Base-by-base conservation (phyloP, 495 filamentous ascomycete genomes). In the Tuber umbilicatum region DNA sequence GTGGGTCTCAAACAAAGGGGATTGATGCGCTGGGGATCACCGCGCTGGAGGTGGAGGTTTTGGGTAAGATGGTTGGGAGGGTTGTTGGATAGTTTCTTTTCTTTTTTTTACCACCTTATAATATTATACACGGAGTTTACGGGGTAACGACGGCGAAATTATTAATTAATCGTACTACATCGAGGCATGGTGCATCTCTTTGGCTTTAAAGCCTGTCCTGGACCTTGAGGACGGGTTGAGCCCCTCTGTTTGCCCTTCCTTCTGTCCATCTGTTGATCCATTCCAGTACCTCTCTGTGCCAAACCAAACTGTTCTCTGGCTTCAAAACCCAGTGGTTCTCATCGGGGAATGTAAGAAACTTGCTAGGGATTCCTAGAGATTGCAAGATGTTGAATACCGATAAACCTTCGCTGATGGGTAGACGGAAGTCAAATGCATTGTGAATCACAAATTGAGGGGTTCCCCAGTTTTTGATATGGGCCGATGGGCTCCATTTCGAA, bases 321-420 rank as follows among this genome's bases (percentile, higher is more conserved):
- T 97, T 94, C 67, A 97, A 80, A 35, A 98, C 94, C 92, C 92
- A 98, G 74, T 90, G 89, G 74, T 89, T 89, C 82, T 90, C 89
- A 82, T 97, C 93, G 0, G 93, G 93, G 82, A 97, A 98, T 7
- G 89, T 92, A 77, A 98, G 82, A 81, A 93, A 86, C 81, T 86
- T 87, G 81, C 91, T 94, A 37, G 90, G 89, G 1, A 93, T 85
- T 21, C 88, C 89, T 74, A 87, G 86, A 9, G 86, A 88, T 85
- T 98, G 94, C 67, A 98, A 85, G 23, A 94, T 89, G 77, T 97
- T 95, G 83, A 98, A 97, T 23, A 92, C 90, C 1, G 93, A 89
- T 40, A 97, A 84, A 0, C 94, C 94, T 82, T 97, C 94, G 0
- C 85, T 86, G 64, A 97, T 90, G 0, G 94, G 91, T 43, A 98